Conservation (phyloP, 768 basidiomycete genomes). For the Suillus variegatus region DNA sequence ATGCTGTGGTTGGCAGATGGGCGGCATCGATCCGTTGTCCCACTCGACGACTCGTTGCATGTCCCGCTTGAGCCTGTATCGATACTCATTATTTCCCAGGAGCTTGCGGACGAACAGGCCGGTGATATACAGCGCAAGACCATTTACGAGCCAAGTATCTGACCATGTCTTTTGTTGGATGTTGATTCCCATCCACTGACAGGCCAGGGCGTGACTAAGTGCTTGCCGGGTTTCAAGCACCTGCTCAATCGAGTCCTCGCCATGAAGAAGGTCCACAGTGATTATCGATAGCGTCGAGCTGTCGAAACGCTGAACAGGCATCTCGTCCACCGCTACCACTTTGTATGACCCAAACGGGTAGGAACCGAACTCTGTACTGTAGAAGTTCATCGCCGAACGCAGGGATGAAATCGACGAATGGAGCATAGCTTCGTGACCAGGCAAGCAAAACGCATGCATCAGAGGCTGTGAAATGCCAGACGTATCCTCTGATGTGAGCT, state of each 20-base stretch:
- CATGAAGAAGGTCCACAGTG: constrained; percentile 80
- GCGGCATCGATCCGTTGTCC: constrained; percentile 88
- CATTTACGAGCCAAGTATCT: constrained; percentile 97
- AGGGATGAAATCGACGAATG: constrained; percentile 71
- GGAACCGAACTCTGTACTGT: constrained; percentile 87
- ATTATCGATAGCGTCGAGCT: constrained; percentile 82
- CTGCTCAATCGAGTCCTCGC: constrained; percentile 90
- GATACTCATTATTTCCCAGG: constrained; percentile 95
- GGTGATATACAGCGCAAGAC: constrained; percentile 87
- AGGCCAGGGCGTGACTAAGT: constrained; percentile 85
- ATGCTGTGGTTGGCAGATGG: constrained; percentile 89
- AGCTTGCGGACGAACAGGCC: constrained; percentile 84
- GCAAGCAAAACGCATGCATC: constrained; percentile 92
- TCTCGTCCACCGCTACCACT: constrained; percentile 89
- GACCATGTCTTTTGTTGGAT: constrained; percentile 92
- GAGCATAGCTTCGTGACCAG: constrained; percentile 79
- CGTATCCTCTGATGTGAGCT: constrained; percentile 61
- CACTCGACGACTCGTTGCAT: constrained; percentile 88
- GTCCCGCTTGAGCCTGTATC: constrained; percentile 93
- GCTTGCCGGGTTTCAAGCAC: constrained; percentile 87
- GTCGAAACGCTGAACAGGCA: constrained; percentile 80
- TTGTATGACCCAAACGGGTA: constrained; percentile 97
- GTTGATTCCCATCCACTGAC: constrained; percentile 97
- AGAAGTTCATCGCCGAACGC: constrained; percentile 90
- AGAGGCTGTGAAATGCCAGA: constrained; percentile 63